Evolutionary conservation across 257 asterid species (phyloP), one percentile per base, ranked within the genome.

Genomic region (Galeopsis tetrahit): DNA sequence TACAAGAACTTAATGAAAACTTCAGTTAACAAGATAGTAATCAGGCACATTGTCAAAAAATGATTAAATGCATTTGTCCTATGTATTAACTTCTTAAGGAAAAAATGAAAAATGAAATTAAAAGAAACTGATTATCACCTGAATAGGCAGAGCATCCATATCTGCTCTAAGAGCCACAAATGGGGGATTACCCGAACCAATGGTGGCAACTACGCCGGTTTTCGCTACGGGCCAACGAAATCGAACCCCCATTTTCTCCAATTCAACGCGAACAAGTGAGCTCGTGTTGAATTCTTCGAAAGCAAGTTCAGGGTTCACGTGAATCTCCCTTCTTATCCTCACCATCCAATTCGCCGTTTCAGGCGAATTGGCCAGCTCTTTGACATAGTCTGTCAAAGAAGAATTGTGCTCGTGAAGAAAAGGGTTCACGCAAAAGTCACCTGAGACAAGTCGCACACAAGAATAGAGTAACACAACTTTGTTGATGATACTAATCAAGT

Each of bases 81-180:
- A 43, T 10, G 3, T 40, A 40, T 40, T 40, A 40, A 7, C 17
- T 11, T 13, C 52, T 7, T 8, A 46, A 13, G 52, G 1, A 43
- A 66, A 66, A 11, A 15, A 1, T 11, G 4, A 6, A 7, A 15
- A 13, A 40, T 15, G 52, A 65, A 21, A 40, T 7, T 63, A 2
- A 40, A 63, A 49, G 8, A 14, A 1, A 33, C 10, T 0, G 6
- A 2, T 11, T 31, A 63, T 28, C 15, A 85, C 90, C 88, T 85
- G 86, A 63, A 86, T 72, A 1, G 92, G 86, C 15, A 86, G 66
- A 63, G 92, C 92, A 70, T 86, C 89, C 87, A 86, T 82, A 52
- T 86, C 92, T 5, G 88, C 92, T 69, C 92, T 78, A 6, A 86
- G 85, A 46, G 92, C 92, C 11, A 86, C 89, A 69, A 84, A 84